These are phyloP conservation scores for Zhuliangozyma blackwelliae DNA, from an alignment of 1,139 yeast species.

Conservation along the genomic window DNA sequence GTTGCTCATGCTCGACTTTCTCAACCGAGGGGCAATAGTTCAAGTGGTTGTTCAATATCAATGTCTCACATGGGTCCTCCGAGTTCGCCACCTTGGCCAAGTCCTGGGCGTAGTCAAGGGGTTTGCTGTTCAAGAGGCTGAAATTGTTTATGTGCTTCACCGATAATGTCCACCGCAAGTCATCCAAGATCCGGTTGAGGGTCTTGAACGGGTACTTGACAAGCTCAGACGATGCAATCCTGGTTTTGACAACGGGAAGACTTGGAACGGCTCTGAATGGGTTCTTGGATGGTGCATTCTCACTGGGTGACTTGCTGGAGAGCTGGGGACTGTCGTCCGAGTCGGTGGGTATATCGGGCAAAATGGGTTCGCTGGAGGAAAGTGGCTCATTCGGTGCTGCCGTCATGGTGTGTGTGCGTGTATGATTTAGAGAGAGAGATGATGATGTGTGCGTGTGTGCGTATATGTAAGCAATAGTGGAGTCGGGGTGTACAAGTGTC, in stretches of 20 bases:
- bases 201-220: conserved; percentile 49
- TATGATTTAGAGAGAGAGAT: too few relatives aligned
- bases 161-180: conserved; percentile 45
- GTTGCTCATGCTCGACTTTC: conserved; percentile 15
- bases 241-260: conserved; percentile 7
- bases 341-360: too few relatives aligned
- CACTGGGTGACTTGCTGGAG: neutral
- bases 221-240: conserved; percentile 10
- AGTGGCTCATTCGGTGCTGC: too few relatives aligned
- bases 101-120: conserved; percentile 32
- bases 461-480: too few relatives aligned
- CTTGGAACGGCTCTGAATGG: conserved; percentile 1
- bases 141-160: conserved; percentile 15
- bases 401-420: too few relatives aligned
- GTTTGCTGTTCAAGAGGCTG: conserved; percentile 27
- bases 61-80: conserved; percentile 15
- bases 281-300: neutral
- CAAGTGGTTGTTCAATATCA: conserved; percentile 32
- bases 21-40: conserved; percentile 29
- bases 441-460: too few relatives aligned
- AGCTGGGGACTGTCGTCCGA: neutral
- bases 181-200: conserved; percentile 62
- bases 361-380: too few relatives aligned
- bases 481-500: neutral
- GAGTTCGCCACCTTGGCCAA: conserved; percentile 17